These are phyloP conservation scores for Pestalotiopsis sp. DNA, from an alignment of 2,329 filamentous ascomycete species.

Conservation along the genomic window DNA sequence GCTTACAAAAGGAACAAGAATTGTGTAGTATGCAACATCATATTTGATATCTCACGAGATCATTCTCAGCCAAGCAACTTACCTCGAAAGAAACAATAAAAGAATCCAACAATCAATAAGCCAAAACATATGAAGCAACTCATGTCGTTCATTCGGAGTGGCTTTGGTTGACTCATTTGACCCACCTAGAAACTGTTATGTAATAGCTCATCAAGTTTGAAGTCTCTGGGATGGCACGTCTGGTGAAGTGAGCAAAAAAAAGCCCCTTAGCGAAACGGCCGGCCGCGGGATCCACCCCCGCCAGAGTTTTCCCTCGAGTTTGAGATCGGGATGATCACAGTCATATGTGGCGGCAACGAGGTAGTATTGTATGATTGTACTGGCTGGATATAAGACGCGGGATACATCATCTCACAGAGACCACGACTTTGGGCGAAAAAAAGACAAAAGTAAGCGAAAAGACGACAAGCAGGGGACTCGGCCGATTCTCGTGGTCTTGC, in stretches of 20 bases:
- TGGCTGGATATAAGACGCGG: neutral
- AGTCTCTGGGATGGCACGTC: neutral
- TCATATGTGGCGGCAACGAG: neutral
- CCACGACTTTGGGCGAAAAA: neutral
- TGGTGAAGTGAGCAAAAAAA: neutral
- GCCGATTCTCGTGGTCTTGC: neutral
- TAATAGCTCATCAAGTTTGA: neutral
- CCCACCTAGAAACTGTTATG: neutral
- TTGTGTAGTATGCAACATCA: too few species aligned
- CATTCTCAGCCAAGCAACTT: too few species aligned
- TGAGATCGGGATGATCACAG: neutral
- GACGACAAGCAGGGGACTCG: neutral
- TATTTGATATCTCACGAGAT: too few species aligned
- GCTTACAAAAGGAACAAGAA: too few species aligned
- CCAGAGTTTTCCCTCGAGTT: neutral
- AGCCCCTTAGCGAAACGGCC: neutral
- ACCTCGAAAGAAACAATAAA: too few species aligned
- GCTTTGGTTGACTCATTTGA: too few species aligned
- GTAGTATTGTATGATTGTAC: neutral
- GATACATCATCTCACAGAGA: neutral
- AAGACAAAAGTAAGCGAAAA: neutral
- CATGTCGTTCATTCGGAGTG: too few species aligned
- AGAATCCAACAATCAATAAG: too few species aligned
- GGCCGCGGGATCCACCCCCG: neutral
- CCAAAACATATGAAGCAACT: too few species aligned